Conservation (phyloP, 495 filamentous ascomycete species). For the Daldinia caldariorum region DNA sequence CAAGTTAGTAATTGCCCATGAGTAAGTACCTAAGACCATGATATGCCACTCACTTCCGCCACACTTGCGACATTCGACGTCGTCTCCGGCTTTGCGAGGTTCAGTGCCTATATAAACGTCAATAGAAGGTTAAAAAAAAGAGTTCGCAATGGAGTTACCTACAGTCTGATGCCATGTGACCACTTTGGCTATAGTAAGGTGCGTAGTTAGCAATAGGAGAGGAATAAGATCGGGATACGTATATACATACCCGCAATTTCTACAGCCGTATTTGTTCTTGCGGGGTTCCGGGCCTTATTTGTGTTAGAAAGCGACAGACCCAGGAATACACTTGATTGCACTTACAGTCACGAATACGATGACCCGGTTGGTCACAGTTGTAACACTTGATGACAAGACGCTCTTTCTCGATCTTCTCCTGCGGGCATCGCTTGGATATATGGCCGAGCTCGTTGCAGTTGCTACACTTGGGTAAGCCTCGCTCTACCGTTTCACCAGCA, state of each 20-base stretch:
- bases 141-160: slow-evolving; percentile 36
- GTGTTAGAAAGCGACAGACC: slow-evolving; percentile 44
- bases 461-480: slow-evolving; percentile 71
- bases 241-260: slow-evolving; percentile 77
- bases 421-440: slow-evolving; percentile 68
- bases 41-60: slow-evolving; percentile 64
- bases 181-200: slow-evolving; percentile 45
- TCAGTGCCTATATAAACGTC: slow-evolving; percentile 60
- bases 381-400: slow-evolving; percentile 72
- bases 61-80: slow-evolving; percentile 85
- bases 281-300: slow-evolving; percentile 59
- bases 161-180: slow-evolving; percentile 57
- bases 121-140: slow-evolving; percentile 54
- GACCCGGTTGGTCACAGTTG: slow-evolving; percentile 76
- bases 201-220: neutral
- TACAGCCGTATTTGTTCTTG: slow-evolving; percentile 72
- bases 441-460: slow-evolving; percentile 84
- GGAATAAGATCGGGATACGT: neutral
- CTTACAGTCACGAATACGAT: slow-evolving; percentile 76
- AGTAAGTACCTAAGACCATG: neutral
- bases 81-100: slow-evolving; percentile 71
- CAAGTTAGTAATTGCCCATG: slow-evolving; percentile 26
- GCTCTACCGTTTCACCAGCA: slow-evolving; percentile 75
- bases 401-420: slow-evolving; percentile 63
- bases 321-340: slow-evolving; percentile 32